Evolutionary conservation across 2,329 filamentous ascomycete species (phyloP).

Genomic region (Coniella lustricola): DNA sequence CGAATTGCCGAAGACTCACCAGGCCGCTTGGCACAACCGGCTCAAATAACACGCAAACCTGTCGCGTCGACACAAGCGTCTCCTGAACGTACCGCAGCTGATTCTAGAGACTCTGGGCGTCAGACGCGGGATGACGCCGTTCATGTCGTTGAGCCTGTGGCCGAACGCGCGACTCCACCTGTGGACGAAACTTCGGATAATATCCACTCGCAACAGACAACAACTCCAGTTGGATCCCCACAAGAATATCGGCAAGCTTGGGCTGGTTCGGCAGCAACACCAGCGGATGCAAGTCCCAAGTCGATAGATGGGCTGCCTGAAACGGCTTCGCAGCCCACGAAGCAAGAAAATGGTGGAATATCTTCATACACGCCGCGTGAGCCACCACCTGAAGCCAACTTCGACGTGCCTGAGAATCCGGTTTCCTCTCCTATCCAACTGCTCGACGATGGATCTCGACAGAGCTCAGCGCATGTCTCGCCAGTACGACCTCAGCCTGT

Average conservation of each 20-base stretch:
- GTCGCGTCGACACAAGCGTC: constrained; percentile 28
- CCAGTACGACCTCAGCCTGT: constrained; percentile 7
- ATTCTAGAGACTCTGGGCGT: constrained; percentile 69
- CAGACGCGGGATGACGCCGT: constrained; percentile 47
- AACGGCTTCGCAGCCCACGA: no score
- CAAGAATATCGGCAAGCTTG: no score
- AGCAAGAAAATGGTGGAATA: no score
- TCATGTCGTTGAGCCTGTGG: constrained; percentile 4
- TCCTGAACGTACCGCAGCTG: constrained; percentile 34
- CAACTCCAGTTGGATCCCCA: background rate
- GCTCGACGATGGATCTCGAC: constrained; percentile 1
- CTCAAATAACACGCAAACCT: constrained; percentile 21
- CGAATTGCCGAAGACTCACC: constrained; percentile 49
- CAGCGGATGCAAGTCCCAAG: no score
- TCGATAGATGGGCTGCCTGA: no score
- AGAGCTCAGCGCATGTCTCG: constrained; percentile 10
- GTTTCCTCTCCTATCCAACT: constrained; percentile 18
- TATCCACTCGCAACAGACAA: background rate
- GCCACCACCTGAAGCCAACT: constrained; percentile 6
- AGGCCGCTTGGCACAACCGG: constrained; percentile 27
- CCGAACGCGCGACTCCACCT: no score
- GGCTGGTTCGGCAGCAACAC: no score
- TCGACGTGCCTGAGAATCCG: constrained; percentile 12
- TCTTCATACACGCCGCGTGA: no score
- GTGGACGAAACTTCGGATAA: constrained; percentile 13